phyloP scores from a whole-genome alignment of 192 early-diverging fungal genomes.

The Coemansia sp. region DNA sequence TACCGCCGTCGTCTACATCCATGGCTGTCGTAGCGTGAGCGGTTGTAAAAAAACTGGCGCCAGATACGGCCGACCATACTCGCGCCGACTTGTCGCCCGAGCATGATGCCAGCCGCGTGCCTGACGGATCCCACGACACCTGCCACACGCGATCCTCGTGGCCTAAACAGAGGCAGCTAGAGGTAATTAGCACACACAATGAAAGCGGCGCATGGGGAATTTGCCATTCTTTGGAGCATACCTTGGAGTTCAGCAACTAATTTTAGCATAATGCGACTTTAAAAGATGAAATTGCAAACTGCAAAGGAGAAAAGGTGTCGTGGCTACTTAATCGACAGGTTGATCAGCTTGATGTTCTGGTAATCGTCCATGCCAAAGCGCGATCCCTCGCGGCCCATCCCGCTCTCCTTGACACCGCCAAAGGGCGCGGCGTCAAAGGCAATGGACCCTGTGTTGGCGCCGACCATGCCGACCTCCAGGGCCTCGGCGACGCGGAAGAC shows the following conservation, averaged over 20 bases:
- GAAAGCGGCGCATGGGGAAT: too few relatives aligned
- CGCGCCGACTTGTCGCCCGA: slow-evolving; percentile 85
- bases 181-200: background rate
- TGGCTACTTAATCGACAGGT: slow-evolving; percentile 10
- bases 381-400: slow-evolving; percentile 58
- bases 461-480: slow-evolving; percentile 88
- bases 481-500: slow-evolving; percentile 77
- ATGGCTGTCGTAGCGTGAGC: background rate
- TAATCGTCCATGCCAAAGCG: slow-evolving; percentile 54
- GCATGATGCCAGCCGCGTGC: slow-evolving; percentile 73
- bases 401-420: slow-evolving; percentile 62
- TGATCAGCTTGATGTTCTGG: slow-evolving; percentile 42
- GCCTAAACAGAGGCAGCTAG: slow-evolving; percentile 42
- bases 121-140: slow-evolving; percentile 78
- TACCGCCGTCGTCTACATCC: background rate
- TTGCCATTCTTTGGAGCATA: too few relatives aligned
- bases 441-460: slow-evolving; percentile 72
- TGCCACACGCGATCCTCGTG: slow-evolving; percentile 88
- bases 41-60: slow-evolving; percentile 11
- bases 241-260: slow-evolving; percentile 36
- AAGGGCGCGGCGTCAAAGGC: slow-evolving; percentile 56
- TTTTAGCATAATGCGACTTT: slow-evolving; percentile 29
- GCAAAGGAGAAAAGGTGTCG: background rate
- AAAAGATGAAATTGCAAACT: background rate
- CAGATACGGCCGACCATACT: slow-evolving; percentile 64